phyloP scores from a whole-genome alignment of 768 basidiomycete genomes.

The Tricholoma sp. region DNA sequence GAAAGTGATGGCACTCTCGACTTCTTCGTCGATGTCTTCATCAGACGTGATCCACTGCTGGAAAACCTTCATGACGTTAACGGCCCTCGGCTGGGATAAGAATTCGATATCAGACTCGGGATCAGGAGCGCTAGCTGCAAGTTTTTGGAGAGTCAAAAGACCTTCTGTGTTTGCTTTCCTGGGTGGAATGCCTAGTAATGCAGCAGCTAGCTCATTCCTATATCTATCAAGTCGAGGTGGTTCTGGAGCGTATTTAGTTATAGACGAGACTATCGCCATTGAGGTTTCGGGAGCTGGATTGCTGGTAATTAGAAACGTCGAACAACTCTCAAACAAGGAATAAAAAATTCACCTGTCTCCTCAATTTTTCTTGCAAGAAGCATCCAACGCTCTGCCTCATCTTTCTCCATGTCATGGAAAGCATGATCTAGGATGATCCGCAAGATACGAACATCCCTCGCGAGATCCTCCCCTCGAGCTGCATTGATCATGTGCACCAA shows the following conservation, averaged over 20 bases:
- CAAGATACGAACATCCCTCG: slow-evolving; percentile 57
- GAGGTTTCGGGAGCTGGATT: slow-evolving; percentile 63
- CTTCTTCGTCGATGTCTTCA: slow-evolving; percentile 67
- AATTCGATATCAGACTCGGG: slow-evolving; percentile 78
- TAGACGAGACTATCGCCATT: slow-evolving; percentile 57
- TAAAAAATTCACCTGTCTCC: slow-evolving; percentile 44
- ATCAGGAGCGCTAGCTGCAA: slow-evolving; percentile 71
- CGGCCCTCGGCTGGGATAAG: slow-evolving; percentile 76
- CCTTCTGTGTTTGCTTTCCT: slow-evolving; percentile 65
- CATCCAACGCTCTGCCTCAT: slow-evolving; percentile 78
- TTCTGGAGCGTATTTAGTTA: slow-evolving; percentile 62
- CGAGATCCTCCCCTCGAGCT: slow-evolving; percentile 35
- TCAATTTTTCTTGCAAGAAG: slow-evolving; percentile 60
- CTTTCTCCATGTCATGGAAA: slow-evolving; percentile 50
- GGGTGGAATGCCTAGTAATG: slow-evolving; percentile 60
- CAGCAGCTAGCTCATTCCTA: slow-evolving; percentile 88
- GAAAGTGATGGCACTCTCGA: slow-evolving; percentile 73
- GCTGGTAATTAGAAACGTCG: not conserved
- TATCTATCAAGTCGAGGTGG: slow-evolving; percentile 70
- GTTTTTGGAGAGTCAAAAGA: slow-evolving; percentile 58
- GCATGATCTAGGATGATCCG: slow-evolving; percentile 54
- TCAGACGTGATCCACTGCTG: slow-evolving; percentile 72
- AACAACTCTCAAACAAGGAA: not conserved
- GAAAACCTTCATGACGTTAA: slow-evolving; percentile 83
- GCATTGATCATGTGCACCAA: slow-evolving; percentile 24